Percentiles rank a stretch among this genome's conserved stretches.
These are phyloP conservation scores for Hirschfeldia incana DNA, from an alignment of 345 rosid species.

Conservation along the genomic window DNA sequence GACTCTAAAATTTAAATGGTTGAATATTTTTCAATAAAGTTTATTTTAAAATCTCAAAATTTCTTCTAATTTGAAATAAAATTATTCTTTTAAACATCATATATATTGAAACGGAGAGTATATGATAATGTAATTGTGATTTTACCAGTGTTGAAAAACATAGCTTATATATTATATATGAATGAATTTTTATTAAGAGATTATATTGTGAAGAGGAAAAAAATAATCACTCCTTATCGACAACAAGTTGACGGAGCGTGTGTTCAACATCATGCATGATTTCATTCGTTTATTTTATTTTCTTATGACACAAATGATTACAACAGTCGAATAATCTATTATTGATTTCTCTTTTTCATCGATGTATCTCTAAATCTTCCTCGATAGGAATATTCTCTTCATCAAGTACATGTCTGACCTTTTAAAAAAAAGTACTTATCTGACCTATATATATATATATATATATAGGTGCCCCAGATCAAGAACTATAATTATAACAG, in stretches of 20 bases:
- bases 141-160: too few species aligned
- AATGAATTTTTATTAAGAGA: slow-evolving; percentile 11
- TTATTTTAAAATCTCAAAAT: too few species aligned
- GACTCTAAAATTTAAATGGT: too few species aligned
- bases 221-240: slow-evolving; percentile 28
- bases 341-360: slow-evolving; percentile 26
- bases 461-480: not conserved
- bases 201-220: slow-evolving; percentile 25
- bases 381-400: slow-evolving; percentile 6
- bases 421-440: not conserved
- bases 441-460: slow-evolving; percentile 31
- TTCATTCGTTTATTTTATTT: slow-evolving; percentile 25
- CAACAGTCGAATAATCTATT: slow-evolving; percentile 30
- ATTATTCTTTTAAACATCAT: too few species aligned
- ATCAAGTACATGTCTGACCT: not conserved
- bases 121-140: too few species aligned
- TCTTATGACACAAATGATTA: slow-evolving; percentile 35
- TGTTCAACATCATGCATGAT: slow-evolving; percentile 38
- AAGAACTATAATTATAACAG: not conserved
- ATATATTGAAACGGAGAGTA: too few species aligned
- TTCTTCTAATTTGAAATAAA: too few species aligned
- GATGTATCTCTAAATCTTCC: slow-evolving; percentile 23
- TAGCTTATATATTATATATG: not conserved
- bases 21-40: too few species aligned
- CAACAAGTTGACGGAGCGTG: slow-evolving; percentile 41